Evolutionary conservation across 805 yeast genomes (phyloP), one percentile per base, ranked within the genome.

Genomic region (Groenewaldozyma tartarivorans): DNA sequence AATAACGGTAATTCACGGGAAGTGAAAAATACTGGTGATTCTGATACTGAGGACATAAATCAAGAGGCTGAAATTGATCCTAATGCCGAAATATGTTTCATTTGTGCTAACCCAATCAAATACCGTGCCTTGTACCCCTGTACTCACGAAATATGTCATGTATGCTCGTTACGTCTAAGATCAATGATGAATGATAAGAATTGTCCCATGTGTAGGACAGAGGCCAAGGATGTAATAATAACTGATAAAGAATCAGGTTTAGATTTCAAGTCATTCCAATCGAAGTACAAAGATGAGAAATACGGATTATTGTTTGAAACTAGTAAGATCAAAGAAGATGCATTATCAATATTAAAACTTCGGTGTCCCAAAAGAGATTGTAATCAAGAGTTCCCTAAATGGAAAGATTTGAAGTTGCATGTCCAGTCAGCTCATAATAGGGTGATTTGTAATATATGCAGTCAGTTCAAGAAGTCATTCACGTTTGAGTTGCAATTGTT

Each of bases 171-270:
- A 48, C 71, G 96, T 48, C 87, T 86, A 54, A 67, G 96, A 34
- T 88, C 87, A 0, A 63, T 90, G 13, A 87, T 81, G 61, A 69
- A 73, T 19, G 85, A 83, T 60, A 71, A 68, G 24, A 66, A 72
- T 16, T 92, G 99, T 67, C 67, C 88, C 37, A 79, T 86, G 33
- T 92, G 99, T 60, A 75, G 98, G 53, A 45, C 86, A 1, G 85
- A 79, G 38, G 74, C 74, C 44, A 74, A 69, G 2, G 57, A 58
- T 6, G 63, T 84, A 27, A 66, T 83, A 1, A 72, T 82, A 48
- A 71, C 86, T 1, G 75, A 72, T n/a, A 60, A 67, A 20, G 42
- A 41, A 19, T 53, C 53, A 7, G 76, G 51, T 50, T 59, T 51
- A 4, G 73, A 69, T 4, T 58, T 70, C 33, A 50, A 54, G 6